phyloP scores from a whole-genome alignment of 495 filamentous ascomycete genomes.

The Podospora bellae-mahoneyi region DNA sequence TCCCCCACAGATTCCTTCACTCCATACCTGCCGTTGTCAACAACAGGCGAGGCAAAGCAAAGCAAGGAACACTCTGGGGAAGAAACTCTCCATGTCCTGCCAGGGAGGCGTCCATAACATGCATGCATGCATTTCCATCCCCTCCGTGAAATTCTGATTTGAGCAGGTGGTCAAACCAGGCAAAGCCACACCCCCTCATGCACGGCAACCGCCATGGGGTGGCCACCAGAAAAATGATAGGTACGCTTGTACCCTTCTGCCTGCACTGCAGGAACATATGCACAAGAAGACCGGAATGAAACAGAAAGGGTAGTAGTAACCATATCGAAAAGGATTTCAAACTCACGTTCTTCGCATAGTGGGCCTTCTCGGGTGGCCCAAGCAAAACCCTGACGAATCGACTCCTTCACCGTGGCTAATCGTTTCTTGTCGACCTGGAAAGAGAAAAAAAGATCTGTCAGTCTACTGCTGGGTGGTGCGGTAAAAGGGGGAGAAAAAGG shows the following conservation, averaged over 20 bases:
- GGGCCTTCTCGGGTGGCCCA: conserved; percentile 96
- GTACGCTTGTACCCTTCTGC: background rate
- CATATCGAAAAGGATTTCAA: conserved; percentile 16
- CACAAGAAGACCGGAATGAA: conserved; percentile 14
- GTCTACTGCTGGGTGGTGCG: background rate
- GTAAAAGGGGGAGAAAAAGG: conserved; percentile 12
- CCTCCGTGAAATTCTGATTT: background rate
- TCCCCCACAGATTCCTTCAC: background rate
- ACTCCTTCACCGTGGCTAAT: conserved; percentile 82
- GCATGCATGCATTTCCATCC: background rate
- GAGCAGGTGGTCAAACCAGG: background rate
- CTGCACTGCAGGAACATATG: conserved; percentile 1
- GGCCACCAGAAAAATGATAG: background rate
- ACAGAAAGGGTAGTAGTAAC: background rate
- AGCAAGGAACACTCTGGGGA: background rate
- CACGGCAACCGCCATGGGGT: background rate
- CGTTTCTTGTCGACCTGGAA: conserved; percentile 79
- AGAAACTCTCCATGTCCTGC: background rate
- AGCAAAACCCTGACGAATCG: conserved; percentile 88
- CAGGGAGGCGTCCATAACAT: background rate
- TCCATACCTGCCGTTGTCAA: background rate
- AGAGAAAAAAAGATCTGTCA: conserved; percentile 13
- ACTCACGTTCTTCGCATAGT: conserved; percentile 95
- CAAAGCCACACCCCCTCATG: background rate
- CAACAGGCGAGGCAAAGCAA: background rate